phyloP scores from a whole-genome alignment of 2,329 filamentous ascomycete genomes.

The Alternaria burnsii region DNA sequence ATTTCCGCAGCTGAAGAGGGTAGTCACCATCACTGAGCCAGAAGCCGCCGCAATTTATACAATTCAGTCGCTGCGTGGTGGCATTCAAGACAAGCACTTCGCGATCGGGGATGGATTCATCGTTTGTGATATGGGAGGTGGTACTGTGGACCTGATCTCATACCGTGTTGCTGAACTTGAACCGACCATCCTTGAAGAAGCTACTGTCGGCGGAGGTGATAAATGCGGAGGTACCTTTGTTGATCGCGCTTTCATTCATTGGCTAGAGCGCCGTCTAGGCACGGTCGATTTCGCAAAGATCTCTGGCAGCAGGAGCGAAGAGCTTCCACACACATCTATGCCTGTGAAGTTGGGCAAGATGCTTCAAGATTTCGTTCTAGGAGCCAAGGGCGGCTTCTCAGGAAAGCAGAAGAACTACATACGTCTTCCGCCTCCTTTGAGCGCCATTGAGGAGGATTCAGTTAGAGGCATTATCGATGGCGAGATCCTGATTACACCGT shows the following conservation, averaged over 20 bases:
- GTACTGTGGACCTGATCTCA: conserved; percentile 41
- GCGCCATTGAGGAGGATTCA: conserved; percentile 26
- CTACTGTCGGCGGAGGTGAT: conserved; percentile 31
- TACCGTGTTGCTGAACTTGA: conserved; percentile 24
- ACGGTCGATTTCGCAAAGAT: conserved; percentile 28
- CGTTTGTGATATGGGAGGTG: conserved; percentile 44
- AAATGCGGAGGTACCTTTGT: conserved; percentile 43
- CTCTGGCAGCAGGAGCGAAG: conserved; percentile 18
- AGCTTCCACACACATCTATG: conserved; percentile 24
- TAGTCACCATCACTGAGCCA: conserved; percentile 25
- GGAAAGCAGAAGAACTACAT: conserved; percentile 28
- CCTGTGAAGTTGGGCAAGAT: conserved; percentile 20
- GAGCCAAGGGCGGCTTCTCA: conserved; percentile 32
- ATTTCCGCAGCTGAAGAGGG: conserved; percentile 19
- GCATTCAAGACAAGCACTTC: conserved; percentile 23
- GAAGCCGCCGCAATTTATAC: conserved; percentile 42
- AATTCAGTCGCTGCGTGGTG: conserved; percentile 22
- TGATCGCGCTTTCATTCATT: conserved; percentile 31
- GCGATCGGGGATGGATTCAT: conserved; percentile 32
- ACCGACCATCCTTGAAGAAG: conserved; percentile 31
- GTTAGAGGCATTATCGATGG: conserved; percentile 31
- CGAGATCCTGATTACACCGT: conserved; percentile 32
- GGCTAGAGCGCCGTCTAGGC: conserved; percentile 35
- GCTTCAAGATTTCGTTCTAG: conserved; percentile 32
- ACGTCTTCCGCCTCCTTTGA: conserved; percentile 27